Base-by-base conservation (phyloP, 331 rosid species). In the Quercus tomentella region DNA sequence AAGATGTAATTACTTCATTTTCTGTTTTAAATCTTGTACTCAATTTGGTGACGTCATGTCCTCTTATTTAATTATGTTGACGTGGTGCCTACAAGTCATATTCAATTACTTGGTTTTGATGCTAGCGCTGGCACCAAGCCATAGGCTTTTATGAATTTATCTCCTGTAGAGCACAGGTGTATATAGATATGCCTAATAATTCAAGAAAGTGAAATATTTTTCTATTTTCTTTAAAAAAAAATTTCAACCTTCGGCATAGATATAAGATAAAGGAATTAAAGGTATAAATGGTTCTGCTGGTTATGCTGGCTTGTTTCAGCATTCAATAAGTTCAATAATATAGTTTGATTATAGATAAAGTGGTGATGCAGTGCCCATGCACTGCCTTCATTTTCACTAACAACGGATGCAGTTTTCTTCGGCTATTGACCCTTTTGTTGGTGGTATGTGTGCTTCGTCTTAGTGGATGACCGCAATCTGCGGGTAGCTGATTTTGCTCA, bases 401-500 rank as follows among this genome's bases (percentile, higher is more conserved):
- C 94, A 77, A 90, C 91, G 88, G 89, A 90, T 96, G 99, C 99
- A 96, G 99, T 96, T 88, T 91, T 89, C 89, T 87, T 86, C 84
- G 97, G 94, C 91, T 84, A 96, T 93, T 96, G 98, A 96, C 89
- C 93, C 87, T 93, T 96, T 96, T 93, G 96, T 90, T 90, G 98
- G 90, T 96, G 99, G 93, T 93, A 93, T 92, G 85, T 91, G 95
- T 91, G 92, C 98, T 85, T 96, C 93, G 92, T 91, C 97, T 96
- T 91, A 96, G 99, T 96, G 99, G 99, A 96, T 96, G 99, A 96
- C 98, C 99, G 99, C 99, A 96, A 93, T 96, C 99, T 93, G 99
- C 99, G 98, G 99, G 96, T 93, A 93, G 99, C 98, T 84, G 99
- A 93, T 88, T 96, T 96, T 96, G 96, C 98, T 93, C 99, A 96